Evolutionary conservation across 2,329 filamentous ascomycete species (phyloP).

Genomic region (Colletotrichum liaoningense): DNA sequence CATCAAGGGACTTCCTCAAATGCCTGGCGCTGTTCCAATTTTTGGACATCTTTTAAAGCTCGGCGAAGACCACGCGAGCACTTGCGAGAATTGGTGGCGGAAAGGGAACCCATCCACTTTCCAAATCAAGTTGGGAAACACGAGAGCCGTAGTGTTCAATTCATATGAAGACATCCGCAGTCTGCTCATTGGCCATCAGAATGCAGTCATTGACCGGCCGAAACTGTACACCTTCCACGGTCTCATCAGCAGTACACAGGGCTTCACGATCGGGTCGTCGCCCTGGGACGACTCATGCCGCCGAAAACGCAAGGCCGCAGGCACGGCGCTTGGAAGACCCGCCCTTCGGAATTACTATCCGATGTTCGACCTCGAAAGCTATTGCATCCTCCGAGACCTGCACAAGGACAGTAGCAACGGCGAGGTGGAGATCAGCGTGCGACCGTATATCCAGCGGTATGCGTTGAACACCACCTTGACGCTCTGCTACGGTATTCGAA

Average conservation of each 20-base stretch:
- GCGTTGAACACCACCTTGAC: conserved; percentile 83
- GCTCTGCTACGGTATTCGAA: conserved; percentile 82
- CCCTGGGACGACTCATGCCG: conserved; percentile 89
- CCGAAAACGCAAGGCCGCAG: conserved; percentile 79
- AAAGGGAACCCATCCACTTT: conserved; percentile 71
- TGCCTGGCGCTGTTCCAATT: conserved; percentile 67
- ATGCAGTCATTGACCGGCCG: conserved; percentile 80
- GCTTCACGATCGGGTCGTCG: conserved; percentile 85
- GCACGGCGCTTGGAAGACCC: conserved; percentile 81
- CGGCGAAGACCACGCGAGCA: conserved; percentile 66
- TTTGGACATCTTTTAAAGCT: conserved; percentile 74
- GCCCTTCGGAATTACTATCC: conserved; percentile 84
- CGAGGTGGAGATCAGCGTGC: conserved; percentile 70
- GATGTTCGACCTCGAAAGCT: conserved; percentile 78
- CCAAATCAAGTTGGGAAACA: conserved; percentile 75
- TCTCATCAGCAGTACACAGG: conserved; percentile 80
- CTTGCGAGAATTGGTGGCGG: conserved; percentile 66
- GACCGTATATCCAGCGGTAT: conserved; percentile 79
- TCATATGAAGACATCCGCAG: conserved; percentile 79
- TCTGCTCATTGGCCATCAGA: conserved; percentile 84
- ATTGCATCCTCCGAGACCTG: conserved; percentile 56
- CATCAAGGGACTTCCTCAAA: conserved; percentile 71
- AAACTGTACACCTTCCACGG: conserved; percentile 85
- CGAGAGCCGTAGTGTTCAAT: conserved; percentile 81
- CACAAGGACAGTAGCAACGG: conserved; percentile 73